Conservation (phyloP, 2,329 filamentous ascomycete genomes). For the Lachnellula arida region DNA sequence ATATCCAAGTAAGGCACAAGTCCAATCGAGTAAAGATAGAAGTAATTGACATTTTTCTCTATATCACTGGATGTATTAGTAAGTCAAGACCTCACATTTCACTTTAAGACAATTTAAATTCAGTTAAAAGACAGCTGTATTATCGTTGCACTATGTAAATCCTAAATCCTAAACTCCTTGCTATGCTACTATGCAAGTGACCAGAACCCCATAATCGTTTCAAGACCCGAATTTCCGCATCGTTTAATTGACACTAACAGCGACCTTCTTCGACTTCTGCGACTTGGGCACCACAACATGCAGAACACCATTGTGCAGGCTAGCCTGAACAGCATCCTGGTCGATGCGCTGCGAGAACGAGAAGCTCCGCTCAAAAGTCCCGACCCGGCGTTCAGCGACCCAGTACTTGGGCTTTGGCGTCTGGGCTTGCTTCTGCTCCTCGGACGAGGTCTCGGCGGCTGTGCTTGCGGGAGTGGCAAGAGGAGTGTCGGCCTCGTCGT, state of each 20-base stretch:
- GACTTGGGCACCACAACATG: constrained; percentile 61
- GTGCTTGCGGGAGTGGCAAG: constrained; percentile 16
- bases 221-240: constrained; percentile 21
- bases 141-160: neutral
- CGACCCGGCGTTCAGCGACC: constrained; percentile 60
- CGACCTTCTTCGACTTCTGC: constrained; percentile 52
- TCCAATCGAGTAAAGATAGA: too few species aligned
- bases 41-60: neutral
- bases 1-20: too few species aligned
- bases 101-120: neutral
- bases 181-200: neutral
- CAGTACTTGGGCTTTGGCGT: constrained; percentile 58
- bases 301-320: constrained; percentile 60
- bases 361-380: constrained; percentile 64
- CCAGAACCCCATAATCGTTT: too few species aligned
- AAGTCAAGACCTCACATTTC: neutral
- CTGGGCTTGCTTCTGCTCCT: constrained; percentile 34
- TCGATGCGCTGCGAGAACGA: constrained; percentile 61
- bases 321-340: constrained; percentile 55
- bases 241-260: constrained; percentile 32
- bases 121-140: neutral
- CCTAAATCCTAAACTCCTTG: neutral
- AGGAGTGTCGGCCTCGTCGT: constrained; percentile 23
- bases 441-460: constrained; percentile 36
- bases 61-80: neutral